phyloP scores from a whole-genome alignment of 192 early-diverging fungal genomes.

The Geosiphon pyriformis region DNA sequence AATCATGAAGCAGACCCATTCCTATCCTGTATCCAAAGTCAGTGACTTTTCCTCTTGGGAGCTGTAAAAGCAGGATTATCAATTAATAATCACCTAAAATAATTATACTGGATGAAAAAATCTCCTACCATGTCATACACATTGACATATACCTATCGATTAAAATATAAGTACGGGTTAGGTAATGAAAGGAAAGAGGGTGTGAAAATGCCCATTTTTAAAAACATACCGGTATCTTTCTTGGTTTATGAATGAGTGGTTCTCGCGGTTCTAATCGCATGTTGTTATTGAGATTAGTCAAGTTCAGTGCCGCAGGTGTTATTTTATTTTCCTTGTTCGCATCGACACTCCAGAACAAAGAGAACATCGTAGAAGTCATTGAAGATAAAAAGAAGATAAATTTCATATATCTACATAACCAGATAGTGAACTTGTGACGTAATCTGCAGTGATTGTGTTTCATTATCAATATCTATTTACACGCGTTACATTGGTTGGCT shows the following conservation, averaged over 20 bases:
- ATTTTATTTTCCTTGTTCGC: too few species aligned
- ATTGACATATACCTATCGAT: constrained; percentile 33
- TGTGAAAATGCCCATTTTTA: background rate
- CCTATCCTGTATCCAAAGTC: constrained; percentile 37
- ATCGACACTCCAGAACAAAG: too few species aligned
- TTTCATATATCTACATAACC: too few species aligned
- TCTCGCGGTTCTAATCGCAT: background rate
- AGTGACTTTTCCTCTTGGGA: constrained; percentile 32
- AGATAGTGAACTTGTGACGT: too few species aligned
- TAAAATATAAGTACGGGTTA: background rate
- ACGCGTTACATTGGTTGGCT: too few species aligned
- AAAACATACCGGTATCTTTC: background rate
- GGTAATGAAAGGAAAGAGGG: background rate
- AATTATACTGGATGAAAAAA: background rate
- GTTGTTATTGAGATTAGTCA: too few species aligned
- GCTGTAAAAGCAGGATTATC: constrained; percentile 17
- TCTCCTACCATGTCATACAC: constrained; percentile 40
- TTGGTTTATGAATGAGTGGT: background rate
- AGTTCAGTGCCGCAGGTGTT: too few species aligned
- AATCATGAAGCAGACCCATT: constrained; percentile 24
- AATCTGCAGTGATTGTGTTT: too few species aligned
- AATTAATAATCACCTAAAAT: background rate
- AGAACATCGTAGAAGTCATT: too few species aligned
- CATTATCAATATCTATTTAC: too few species aligned
- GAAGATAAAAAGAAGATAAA: too few species aligned